Percentiles rank a stretch among this genome's conserved stretches.
Evolutionary conservation across 805 yeast species (phyloP).

Genomic region (Ascoidea tarda): DNA sequence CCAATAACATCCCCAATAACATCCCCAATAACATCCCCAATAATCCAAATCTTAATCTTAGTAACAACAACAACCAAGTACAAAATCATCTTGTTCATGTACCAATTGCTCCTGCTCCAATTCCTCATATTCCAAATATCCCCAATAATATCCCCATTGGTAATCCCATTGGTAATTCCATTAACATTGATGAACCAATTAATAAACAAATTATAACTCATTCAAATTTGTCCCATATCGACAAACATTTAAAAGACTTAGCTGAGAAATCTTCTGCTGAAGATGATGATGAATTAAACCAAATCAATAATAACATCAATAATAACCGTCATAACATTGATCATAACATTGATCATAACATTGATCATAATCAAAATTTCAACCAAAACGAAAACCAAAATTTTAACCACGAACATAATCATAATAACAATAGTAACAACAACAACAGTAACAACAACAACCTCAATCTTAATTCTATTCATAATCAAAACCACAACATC

Average conservation of each 20-base stretch:
- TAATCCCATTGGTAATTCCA: too few relatives aligned
- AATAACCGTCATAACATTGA: neutral
- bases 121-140: neutral
- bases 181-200: neutral
- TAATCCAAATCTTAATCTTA: too few relatives aligned
- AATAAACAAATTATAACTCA: neutral
- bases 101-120: too few relatives aligned
- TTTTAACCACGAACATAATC: constrained; percentile 12
- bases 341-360: neutral
- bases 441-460: constrained; percentile 14
- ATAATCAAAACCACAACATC: constrained; percentile 5
- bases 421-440: constrained; percentile 18
- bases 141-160: too few relatives aligned
- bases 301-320: neutral
- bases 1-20: too few relatives aligned
- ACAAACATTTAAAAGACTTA: neutral
- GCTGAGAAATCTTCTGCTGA: neutral
- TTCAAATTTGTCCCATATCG: neutral
- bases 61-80: too few relatives aligned
- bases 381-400: neutral
- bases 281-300: neutral
- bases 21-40: neutral
- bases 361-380: neutral
- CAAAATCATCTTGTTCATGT: too few relatives aligned
- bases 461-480: neutral